Base-by-base conservation (phyloP, 1,139 yeast genomes). In the Candida sojae region DNA sequence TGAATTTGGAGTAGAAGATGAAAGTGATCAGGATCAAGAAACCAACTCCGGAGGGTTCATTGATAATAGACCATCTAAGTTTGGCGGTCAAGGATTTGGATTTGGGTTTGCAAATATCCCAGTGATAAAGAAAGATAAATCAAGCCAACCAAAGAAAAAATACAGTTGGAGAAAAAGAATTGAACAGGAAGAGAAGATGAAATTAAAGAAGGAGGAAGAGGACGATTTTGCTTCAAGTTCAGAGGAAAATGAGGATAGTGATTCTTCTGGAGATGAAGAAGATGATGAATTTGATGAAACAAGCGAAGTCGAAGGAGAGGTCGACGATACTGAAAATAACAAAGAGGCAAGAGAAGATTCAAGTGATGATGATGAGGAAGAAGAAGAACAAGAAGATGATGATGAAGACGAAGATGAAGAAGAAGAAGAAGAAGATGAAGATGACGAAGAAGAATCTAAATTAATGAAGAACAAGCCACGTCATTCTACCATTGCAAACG, bases 61-160 rank as follows among this genome's bases (percentile, higher is more conserved):
- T 12, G 96, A 89, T 63, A 76, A 83, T 59, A 74, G 96, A 55
- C 95, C 96, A 0, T 71, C 75, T 4, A 77, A 79, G 47, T 75
- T 75, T 54, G 86, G 87, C 12, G 87, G 87, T 0, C 59, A 73
- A 12, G 87, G 88, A 0, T 46, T 59, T 21, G 92, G 92, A 0
- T 88, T 88, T 64, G 88, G 88, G 1, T 88, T 89, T 62, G 68
- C 73, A 9, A 80, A 83, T 58, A 67, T 85, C 12, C 78, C 79
- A 31, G 67, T 77, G 2, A 75, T 75, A 43, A 59, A 59, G 48
- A 59, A 45, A 28, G 55, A 53, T 13, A 31, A 40, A 6, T 12
- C 30, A 3, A 43, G 57, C 2, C 52, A 58, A 0, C 47, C 60
- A 6, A 46, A 46, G 38, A 66, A 65, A 47, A 74, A 73, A 58